Evolutionary conservation across 2,329 filamentous ascomycete genomes (phyloP).

Genomic region (Chaetoscypha palmicola): DNA sequence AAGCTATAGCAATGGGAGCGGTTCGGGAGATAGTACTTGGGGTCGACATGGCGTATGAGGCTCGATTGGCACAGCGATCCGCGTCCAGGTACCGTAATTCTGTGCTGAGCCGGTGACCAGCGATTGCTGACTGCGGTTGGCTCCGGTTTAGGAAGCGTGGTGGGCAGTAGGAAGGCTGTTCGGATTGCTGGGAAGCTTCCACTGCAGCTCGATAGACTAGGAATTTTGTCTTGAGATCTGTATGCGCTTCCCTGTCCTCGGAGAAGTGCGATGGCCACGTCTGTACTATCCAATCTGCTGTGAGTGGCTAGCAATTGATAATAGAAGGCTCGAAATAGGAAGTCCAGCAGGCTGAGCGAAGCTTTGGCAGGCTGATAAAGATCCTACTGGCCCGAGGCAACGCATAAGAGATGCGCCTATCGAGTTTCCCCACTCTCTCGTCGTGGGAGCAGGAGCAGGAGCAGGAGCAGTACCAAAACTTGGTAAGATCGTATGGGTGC

Average conservation of each 20-base stretch:
- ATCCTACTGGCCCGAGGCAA: slow-evolving; percentile 15
- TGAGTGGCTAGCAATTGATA: slow-evolving; percentile 4
- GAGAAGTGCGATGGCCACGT: slow-evolving; percentile 21
- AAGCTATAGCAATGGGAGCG: slow-evolving; percentile 59
- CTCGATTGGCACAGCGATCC: slow-evolving; percentile 19
- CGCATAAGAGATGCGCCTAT: slow-evolving; percentile 15
- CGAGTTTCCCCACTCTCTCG: slow-evolving; percentile 18
- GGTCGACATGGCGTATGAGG: slow-evolving; percentile 34
- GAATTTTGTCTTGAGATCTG: slow-evolving; percentile 13
- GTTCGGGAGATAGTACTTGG: slow-evolving; percentile 49
- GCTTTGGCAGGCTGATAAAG: slow-evolving; percentile 10
- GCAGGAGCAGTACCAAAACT: not conserved
- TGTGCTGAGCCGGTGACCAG: slow-evolving; percentile 24
- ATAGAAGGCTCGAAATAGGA: slow-evolving; percentile 13
- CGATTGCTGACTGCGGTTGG: slow-evolving; percentile 21
- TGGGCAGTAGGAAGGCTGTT: slow-evolving; percentile 2
- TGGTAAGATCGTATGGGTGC: not conserved
- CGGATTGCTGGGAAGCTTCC: slow-evolving; percentile 10
- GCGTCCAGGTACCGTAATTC: slow-evolving; percentile 22
- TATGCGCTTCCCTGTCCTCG: slow-evolving; percentile 21
- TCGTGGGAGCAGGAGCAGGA: not conserved
- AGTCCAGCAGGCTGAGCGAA: slow-evolving; percentile 14
- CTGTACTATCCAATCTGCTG: slow-evolving; percentile 4
- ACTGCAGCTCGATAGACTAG: slow-evolving; percentile 23
- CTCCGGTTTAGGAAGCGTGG: slow-evolving; percentile 12